Evolutionary conservation across 2,329 filamentous ascomycete genomes (phyloP), one percentile per base, ranked within the genome.

Genomic region (Tolypocladium amazonense): DNA sequence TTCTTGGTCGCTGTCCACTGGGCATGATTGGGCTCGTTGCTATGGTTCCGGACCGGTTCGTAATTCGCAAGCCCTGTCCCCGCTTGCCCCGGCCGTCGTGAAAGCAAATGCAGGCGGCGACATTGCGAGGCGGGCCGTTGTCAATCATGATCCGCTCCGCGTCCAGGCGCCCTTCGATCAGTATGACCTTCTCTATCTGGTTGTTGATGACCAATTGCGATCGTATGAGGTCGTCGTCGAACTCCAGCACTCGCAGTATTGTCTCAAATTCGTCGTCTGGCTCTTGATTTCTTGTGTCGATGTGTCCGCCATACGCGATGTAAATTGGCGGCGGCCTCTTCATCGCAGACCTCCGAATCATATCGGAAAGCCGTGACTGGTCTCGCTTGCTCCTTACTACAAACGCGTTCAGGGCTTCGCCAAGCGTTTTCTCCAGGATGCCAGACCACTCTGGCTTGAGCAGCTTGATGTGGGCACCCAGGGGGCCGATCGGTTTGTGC

Each of bases 171-270:
- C 87, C 79, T 59, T 86, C 79, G 58, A 97, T 85, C 0, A 99
- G 78, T 7, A 96, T 83, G 9, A 88, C 85, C 71, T 97, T 92
- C 62, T 99, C 94, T 58, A 97, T 90, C 8, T 77, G 75, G 65
- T 91, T 82, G 62, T 87, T 88, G 70, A 97, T 94, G 67, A 99
- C 88, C 55, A 97, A 77, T 61, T 92, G 87, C 62, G 91, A 88
- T 56, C 86, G 86, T 25, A 97, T 87, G 52, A 89, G 75, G 25
- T 89, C 83, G 65, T 93, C 85, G 62, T 94, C 89, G 62, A 97
- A 89, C 72, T 91, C 87, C 58, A 99, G 78, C 1, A 90, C 85
- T 57, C 90, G 83, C 54, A 97, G 76, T 62, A 93, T 87, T 0
- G 94, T 99, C 65, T 90, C 83, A 60, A 89, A 89, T 3, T 80